Percentiles rank a stretch among this genome's conserved stretches.
Evolutionary conservation across 208 protist genomes (phyloP).

Genomic region (Leishmania aethiopica): DNA sequence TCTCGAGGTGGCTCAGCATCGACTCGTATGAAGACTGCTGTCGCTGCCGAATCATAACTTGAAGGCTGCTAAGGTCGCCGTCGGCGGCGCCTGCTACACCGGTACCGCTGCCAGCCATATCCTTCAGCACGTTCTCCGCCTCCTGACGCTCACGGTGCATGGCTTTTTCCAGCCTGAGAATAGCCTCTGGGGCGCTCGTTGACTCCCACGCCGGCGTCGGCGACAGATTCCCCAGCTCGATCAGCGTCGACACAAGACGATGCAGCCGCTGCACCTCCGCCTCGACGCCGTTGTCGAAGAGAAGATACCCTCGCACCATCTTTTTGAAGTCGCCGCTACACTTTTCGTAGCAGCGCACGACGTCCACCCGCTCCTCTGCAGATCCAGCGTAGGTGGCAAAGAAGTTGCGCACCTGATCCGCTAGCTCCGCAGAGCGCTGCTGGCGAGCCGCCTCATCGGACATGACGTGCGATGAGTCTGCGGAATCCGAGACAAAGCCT

Average conservation of each 20-base stretch:
- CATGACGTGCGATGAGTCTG: conserved; percentile 5
- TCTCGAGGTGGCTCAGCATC: conserved; percentile 70
- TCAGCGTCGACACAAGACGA: conserved; percentile 37
- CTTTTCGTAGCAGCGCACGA: conserved; percentile 53
- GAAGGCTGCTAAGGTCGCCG: conserved; percentile 43
- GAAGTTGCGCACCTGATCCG: conserved; percentile 64
- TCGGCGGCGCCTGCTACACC: neutral
- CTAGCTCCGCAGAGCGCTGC: conserved; percentile 76
- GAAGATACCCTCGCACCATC: conserved; percentile 71
- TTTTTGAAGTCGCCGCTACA: conserved; percentile 71
- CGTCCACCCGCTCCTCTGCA: conserved; percentile 68
- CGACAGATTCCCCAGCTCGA: conserved; percentile 36
- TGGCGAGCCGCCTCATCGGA: conserved; percentile 23
- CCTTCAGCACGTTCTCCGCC: conserved; percentile 62
- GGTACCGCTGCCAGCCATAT: conserved; percentile 30
- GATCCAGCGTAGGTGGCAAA: conserved; percentile 77
- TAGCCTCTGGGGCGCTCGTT: conserved; percentile 35
- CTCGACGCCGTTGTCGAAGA: conserved; percentile 79
- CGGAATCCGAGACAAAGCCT: conserved; percentile 39
- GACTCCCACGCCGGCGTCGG: conserved; percentile 41
- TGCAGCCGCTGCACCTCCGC: conserved; percentile 62
- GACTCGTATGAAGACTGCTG: conserved; percentile 56
- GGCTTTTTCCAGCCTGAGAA: conserved; percentile 42
- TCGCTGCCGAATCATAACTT: conserved; percentile 70
- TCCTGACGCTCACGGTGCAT: conserved; percentile 67